These are phyloP conservation scores for Ustilaginoidea virens DNA, from an alignment of 2,329 filamentous ascomycete species.

Conservation along the genomic window DNA sequence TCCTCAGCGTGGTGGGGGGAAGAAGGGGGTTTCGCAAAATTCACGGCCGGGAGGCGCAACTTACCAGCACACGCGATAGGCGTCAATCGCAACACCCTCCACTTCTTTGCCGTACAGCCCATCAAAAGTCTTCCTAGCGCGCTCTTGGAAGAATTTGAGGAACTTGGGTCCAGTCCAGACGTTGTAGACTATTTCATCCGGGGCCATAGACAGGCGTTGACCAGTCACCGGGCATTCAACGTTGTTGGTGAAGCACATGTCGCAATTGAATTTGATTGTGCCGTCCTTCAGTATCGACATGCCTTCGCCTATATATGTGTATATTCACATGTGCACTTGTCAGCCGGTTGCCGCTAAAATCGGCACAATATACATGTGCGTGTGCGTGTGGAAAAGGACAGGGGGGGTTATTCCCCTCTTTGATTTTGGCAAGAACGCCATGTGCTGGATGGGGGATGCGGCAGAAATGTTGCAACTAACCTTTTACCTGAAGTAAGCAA, in stretches of 20 bases:
- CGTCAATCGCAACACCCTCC: constrained; percentile 22
- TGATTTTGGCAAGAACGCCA: too few species aligned
- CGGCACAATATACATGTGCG: too few species aligned
- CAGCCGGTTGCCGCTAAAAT: constrained; percentile 3
- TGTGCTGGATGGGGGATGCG: too few species aligned
- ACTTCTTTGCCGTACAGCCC: constrained; percentile 26
- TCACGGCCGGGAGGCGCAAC: constrained; percentile 5
- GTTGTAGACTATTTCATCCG: constrained; percentile 25
- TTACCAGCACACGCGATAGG: constrained; percentile 31
- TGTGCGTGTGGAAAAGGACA: too few species aligned
- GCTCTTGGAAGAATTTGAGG: constrained; percentile 27
- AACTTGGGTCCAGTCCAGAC: constrained; percentile 23
- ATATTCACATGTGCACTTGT: too few species aligned
- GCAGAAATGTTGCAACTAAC: constrained; percentile 13
- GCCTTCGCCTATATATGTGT: constrained; percentile 18
- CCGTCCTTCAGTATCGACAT: constrained; percentile 30
- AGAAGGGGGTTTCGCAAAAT: background rate
- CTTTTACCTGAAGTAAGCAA: constrained; percentile 23
- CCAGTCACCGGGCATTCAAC: constrained; percentile 28
- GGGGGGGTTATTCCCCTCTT: too few species aligned
- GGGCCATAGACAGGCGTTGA: constrained; percentile 35
- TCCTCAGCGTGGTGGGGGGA: constrained; percentile 1
- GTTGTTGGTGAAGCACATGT: constrained; percentile 41
- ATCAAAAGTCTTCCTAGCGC: constrained; percentile 20
- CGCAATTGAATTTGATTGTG: constrained; percentile 45